A percentile compares a stretch with the other conserved stretches of the same genome.
Evolutionary conservation across 2,329 filamentous ascomycete species (phyloP).

Genomic region (Hymenoscyphus fructigenus): DNA sequence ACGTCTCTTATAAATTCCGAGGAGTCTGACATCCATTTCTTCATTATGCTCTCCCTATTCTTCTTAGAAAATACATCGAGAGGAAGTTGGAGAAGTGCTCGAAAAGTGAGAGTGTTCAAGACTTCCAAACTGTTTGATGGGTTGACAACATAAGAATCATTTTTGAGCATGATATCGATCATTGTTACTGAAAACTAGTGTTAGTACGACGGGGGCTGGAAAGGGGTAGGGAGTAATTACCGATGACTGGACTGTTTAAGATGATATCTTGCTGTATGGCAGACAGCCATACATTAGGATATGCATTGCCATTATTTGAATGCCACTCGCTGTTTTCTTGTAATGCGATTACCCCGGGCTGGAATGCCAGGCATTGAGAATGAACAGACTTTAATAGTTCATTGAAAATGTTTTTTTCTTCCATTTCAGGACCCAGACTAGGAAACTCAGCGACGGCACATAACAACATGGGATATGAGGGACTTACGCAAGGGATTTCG

Average conservation of each 20-base stretch:
- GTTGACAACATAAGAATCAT: conserved; percentile 23
- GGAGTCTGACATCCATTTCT: conserved; percentile 23
- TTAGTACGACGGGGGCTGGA: not conserved
- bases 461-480: not conserved
- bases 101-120: conserved; percentile 30
- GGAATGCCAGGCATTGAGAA: conserved; percentile 29
- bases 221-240: conserved; percentile 19
- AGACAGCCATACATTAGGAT: conserved; percentile 29
- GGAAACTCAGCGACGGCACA: conserved; percentile 14
- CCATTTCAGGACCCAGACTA: conserved; percentile 25
- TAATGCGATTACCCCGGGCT: not conserved
- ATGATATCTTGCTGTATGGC: conserved; percentile 27
- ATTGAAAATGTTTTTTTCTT: conserved; percentile 14
- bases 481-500: conserved; percentile 30
- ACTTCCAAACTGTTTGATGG: conserved; percentile 19
- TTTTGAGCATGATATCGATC: conserved; percentile 29
- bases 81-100: conserved; percentile 30
- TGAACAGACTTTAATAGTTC: conserved; percentile 31
- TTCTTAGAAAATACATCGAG: conserved; percentile 43
- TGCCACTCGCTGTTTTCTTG: conserved; percentile 12
- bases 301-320: conserved; percentile 21
- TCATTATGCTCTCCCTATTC: conserved; percentile 47
- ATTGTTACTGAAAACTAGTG: conserved; percentile 25
- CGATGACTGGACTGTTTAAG: conserved; percentile 27
- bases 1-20: not conserved